These are phyloP conservation scores for Auricularia cornea DNA, from an alignment of 768 basidiomycete genomes.

Conservation along the genomic window DNA sequence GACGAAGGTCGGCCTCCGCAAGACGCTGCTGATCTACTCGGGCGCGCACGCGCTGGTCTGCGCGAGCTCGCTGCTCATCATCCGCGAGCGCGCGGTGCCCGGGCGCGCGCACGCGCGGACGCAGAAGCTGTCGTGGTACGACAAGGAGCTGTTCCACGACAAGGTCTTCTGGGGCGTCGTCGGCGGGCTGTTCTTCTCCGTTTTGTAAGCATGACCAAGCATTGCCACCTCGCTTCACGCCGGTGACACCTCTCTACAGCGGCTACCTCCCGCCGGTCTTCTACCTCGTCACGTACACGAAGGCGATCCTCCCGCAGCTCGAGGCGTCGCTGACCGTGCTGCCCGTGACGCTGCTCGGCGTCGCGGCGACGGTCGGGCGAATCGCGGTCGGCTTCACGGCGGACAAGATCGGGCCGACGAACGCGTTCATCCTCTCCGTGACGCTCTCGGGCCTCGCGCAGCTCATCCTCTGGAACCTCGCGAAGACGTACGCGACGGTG, in stretches of 20 bases:
- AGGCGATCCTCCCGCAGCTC: conserved; percentile 12
- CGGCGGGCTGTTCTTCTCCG: conserved; percentile 21
- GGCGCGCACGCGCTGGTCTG: conserved; percentile 20
- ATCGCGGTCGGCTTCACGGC: conserved; percentile 29
- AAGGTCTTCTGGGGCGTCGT: conserved; percentile 26
- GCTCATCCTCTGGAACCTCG: conserved; percentile 32
- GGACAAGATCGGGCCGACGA: conserved; percentile 32
- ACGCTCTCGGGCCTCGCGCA: conserved; percentile 27
- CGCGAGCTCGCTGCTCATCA: conserved; percentile 21
- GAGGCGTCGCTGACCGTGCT: conserved; percentile 9
- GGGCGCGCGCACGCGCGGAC: neutral
- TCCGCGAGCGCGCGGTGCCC: conserved; percentile 21
- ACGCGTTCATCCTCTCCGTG: conserved; percentile 30
- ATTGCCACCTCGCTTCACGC: neutral
- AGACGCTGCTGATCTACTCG: conserved; percentile 25
- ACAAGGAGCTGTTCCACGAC: conserved; percentile 6
- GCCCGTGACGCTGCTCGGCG: conserved; percentile 17
- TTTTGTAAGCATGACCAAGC: conserved; percentile 5
- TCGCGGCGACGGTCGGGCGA: conserved; percentile 21
- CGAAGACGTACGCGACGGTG: conserved; percentile 23
- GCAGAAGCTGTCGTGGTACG: conserved; percentile 5
- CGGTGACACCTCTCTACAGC: neutral
- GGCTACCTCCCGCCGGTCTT: conserved; percentile 14
- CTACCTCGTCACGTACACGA: conserved; percentile 17
- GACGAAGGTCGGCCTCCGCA: conserved; percentile 21